These are phyloP conservation scores for Globisporangium polare DNA, from an alignment of 352 stramenopile species.

Conservation along the genomic window DNA sequence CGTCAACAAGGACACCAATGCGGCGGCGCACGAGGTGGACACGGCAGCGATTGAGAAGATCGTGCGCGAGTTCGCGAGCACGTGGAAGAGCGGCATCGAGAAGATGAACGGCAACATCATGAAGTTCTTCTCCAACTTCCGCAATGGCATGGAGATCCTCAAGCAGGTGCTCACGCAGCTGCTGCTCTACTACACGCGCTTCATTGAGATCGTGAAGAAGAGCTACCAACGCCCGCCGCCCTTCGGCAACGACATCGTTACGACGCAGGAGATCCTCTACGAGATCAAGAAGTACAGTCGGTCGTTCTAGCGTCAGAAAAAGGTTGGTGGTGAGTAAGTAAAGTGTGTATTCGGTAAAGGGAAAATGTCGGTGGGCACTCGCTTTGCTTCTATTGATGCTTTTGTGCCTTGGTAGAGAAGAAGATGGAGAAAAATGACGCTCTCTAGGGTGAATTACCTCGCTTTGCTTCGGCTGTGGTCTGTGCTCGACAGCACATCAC, in stretches of 20 bases:
- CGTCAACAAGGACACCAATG: not conserved
- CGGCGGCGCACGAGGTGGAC: constrained; percentile 56
- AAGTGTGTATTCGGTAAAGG: not conserved
- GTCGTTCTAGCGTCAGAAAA: constrained; percentile 67
- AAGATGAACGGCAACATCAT: constrained; percentile 98
- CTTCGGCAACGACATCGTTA: constrained; percentile 94
- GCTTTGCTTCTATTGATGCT: not conserved
- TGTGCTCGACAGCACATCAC: no score
- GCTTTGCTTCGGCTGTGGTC: constrained; percentile 10
- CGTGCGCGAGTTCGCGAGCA: constrained; percentile 93
- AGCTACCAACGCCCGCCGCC: constrained; percentile 72
- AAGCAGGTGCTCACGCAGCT: constrained; percentile 98
- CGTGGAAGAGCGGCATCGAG: constrained; percentile 96
- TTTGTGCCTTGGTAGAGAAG: not conserved
- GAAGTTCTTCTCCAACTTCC: constrained; percentile 97
- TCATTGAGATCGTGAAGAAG: constrained; percentile 96
- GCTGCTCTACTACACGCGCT: constrained; percentile 98
- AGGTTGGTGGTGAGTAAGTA: no score
- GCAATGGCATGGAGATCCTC: constrained; percentile 98
- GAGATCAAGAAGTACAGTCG: constrained; percentile 98
- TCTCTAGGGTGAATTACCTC: not conserved
- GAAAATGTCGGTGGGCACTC: not conserved
- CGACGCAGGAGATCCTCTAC: constrained; percentile 94
- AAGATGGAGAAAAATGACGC: not conserved
- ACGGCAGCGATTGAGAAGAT: constrained; percentile 91